Percentiles rank a stretch among this genome's conserved stretches.
phyloP scores from a whole-genome alignment of 805 yeast species.

The Lachancea thermotolerans region DNA sequence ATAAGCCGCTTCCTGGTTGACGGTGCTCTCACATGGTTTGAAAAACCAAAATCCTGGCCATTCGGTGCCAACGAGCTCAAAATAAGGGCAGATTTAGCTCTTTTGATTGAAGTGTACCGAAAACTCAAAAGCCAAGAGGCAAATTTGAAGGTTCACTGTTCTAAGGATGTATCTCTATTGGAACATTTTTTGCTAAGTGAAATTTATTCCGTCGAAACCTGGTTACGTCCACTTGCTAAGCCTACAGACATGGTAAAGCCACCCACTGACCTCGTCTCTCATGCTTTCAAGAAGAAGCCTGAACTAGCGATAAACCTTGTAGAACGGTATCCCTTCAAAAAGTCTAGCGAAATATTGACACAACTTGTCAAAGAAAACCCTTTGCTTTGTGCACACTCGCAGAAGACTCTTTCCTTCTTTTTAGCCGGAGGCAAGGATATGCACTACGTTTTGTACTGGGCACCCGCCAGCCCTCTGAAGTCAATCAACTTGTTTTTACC shows the following conservation, averaged over 20 bases:
- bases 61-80: slow-evolving; percentile 76
- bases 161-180: slow-evolving; percentile 47
- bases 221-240: slow-evolving; percentile 49
- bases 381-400: slow-evolving; percentile 32
- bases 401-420: slow-evolving; percentile 16
- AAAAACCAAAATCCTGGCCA: slow-evolving; percentile 57
- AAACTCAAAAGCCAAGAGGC: slow-evolving; percentile 15
- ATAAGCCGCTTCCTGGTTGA: slow-evolving; percentile 47
- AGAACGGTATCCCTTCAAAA: slow-evolving; percentile 39
- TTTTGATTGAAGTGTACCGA: slow-evolving; percentile 46
- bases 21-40: slow-evolving; percentile 77
- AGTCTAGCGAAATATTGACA: slow-evolving; percentile 33
- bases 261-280: slow-evolving; percentile 35
- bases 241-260: slow-evolving; percentile 32
- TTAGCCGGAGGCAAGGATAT: slow-evolving; percentile 12
- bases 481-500: slow-evolving; percentile 81
- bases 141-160: slow-evolving; percentile 28
- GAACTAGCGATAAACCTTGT: slow-evolving; percentile 65
- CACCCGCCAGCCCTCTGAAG: slow-evolving; percentile 71
- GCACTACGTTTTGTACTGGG: slow-evolving; percentile 56
- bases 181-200: slow-evolving; percentile 70
- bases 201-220: slow-evolving; percentile 59
- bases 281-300: slow-evolving; percentile 65
- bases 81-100: slow-evolving; percentile 58
- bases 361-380: slow-evolving; percentile 51